Conservation (phyloP, 116 monocot species). For the Posidonia oceanica region DNA sequence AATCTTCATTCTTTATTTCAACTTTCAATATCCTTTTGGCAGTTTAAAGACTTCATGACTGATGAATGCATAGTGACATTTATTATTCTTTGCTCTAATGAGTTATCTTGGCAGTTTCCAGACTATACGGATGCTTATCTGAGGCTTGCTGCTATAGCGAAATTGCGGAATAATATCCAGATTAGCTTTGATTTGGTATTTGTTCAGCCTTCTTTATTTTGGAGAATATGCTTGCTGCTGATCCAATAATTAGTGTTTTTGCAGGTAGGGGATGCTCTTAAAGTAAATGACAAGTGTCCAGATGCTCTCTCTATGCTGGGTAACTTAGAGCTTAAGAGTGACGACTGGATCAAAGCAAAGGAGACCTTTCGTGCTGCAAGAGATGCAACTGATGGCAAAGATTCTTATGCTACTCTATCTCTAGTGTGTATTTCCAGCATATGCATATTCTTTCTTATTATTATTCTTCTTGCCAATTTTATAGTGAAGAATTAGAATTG, state of each 20-base stretch:
- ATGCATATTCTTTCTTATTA: not conserved
- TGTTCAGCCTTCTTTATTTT: not conserved
- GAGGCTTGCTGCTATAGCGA: constrained; percentile 84
- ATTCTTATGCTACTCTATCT: constrained; percentile 74
- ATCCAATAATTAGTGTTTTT: constrained; percentile 16
- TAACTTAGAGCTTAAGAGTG: constrained; percentile 72
- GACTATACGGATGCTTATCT: constrained; percentile 87
- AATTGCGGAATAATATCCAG: constrained; percentile 62
- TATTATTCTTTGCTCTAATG: not conserved
- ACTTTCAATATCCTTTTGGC: not conserved
- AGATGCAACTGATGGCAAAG: constrained; percentile 91
- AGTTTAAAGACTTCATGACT: not conserved
- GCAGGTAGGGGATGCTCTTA: constrained; percentile 79
- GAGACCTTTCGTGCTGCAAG: constrained; percentile 77
- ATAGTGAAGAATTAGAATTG: not conserved
- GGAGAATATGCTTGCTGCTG: not conserved
- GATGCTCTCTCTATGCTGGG: constrained; percentile 92
- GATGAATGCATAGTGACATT: too few relatives aligned
- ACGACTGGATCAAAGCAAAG: constrained; percentile 97
- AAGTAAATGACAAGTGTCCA: constrained; percentile 74
- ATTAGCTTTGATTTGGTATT: constrained; percentile 84
- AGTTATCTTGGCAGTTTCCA: constrained; percentile 44
- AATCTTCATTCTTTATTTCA: too few relatives aligned
- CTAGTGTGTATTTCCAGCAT: constrained; percentile 28
- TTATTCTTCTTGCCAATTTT: not conserved